Base-by-base conservation (phyloP, 805 yeast genomes). In the Barnettozyma botsteinii region DNA sequence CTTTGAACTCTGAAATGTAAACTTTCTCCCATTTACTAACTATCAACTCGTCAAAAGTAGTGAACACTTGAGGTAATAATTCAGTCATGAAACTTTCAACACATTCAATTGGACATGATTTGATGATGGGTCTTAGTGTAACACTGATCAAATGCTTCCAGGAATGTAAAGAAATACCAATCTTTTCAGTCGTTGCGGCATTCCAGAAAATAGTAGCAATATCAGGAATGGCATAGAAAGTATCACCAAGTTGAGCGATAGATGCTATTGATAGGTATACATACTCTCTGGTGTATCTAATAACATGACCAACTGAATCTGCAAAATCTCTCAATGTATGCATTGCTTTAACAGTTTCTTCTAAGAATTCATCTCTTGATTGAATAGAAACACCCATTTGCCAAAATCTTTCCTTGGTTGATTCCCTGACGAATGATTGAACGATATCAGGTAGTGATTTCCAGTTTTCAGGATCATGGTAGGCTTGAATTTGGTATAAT, bases 121-220 rank as follows among this genome's bases (percentile, higher is more conserved):
- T 83, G 32, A 93, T 77, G 8, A 88, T 82, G 41, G 86, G 85
- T 50, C 98, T 73, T 38, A 93, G 72, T 41, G 93, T 93, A 33
- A 91, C 74, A 49, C 91, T 89, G 32, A 91, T 79, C 81, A 93
- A 85, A 57, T 94, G 98, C 48, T 95, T 83, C 98, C 98, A 93
- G 20, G 95, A 85, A 62, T 93, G 98, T 31, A 87, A 69, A 0
- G 98, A 86, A 15, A 93, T 81, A 14, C 98, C 98, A 5, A 88
- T 89, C 19, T 62, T 66, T 37, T 60, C 66, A 25, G 67, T 64
- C 1, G 95, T 93, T 26, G 94, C 77, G 1, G 98, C 89, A 48
- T 76, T 78, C 87, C 95, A 85, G 33, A 93, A 65, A 52, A 78
- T 61, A 5, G 69, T 61, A 0, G 95, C 95, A 45, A 87, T 77